Conservation (phyloP, 192 early-diverging fungal genomes). For the Geranomyces michiganensis region DNA sequence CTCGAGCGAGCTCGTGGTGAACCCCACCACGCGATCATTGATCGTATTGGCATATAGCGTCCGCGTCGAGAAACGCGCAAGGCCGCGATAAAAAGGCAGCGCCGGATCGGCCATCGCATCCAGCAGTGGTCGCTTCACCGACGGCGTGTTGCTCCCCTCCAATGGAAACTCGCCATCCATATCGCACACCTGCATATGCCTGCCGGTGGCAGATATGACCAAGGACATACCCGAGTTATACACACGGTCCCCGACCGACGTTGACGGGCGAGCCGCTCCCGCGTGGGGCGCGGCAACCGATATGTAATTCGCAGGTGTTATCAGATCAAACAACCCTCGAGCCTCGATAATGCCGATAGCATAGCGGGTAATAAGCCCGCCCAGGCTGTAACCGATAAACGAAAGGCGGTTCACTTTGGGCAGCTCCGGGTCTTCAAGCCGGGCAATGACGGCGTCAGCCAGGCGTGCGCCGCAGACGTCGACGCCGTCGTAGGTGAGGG, state of each 20-base stretch:
- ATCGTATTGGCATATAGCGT: constrained; percentile 36
- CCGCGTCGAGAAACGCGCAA: constrained; percentile 31
- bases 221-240: constrained; percentile 28
- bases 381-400: constrained; percentile 57
- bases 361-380: constrained; percentile 56
- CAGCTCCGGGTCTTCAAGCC: constrained; percentile 12
- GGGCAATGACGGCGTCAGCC: constrained; percentile 14
- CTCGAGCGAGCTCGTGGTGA: constrained; percentile 27
- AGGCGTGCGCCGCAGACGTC: constrained; percentile 41
- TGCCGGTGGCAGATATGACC: constrained; percentile 29
- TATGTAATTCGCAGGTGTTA: constrained; percentile 44
- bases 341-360: constrained; percentile 50
- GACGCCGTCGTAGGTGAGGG: constrained; percentile 48
- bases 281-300: constrained; percentile 56
- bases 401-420: constrained; percentile 41
- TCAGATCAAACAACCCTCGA: constrained; percentile 21
- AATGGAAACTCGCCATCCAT: constrained; percentile 5
- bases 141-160: not conserved
- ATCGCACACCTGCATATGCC: constrained; percentile 39
- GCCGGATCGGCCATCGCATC: constrained; percentile 40
- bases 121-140: constrained; percentile 30
- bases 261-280: constrained; percentile 26
- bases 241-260: not conserved
- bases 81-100: constrained; percentile 36
- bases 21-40: constrained; percentile 42